Evolutionary conservation across 1,284 basidiomycete species (phyloP).

Genomic region (Cutaneotrichosporon cutaneum): DNA sequence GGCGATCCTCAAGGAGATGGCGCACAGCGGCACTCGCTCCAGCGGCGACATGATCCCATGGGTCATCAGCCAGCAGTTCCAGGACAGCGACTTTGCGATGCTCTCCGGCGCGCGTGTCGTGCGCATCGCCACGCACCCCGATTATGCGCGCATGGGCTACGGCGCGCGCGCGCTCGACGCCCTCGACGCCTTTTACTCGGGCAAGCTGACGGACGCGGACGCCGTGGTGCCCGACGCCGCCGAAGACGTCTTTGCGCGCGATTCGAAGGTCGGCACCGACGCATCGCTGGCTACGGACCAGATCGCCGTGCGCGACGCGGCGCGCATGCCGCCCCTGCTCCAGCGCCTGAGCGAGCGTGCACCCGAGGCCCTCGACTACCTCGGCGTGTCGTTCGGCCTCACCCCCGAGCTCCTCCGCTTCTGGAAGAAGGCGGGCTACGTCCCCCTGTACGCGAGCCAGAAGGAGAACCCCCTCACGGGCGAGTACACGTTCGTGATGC

Average conservation of each 20-base stretch:
- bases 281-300: slow-evolving; percentile 67
- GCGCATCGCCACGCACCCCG: slow-evolving; percentile 94
- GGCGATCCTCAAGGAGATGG: slow-evolving; percentile 81
- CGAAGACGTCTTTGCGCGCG: slow-evolving; percentile 9
- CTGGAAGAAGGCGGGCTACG: slow-evolving; percentile 92
- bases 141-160: slow-evolving; percentile 97
- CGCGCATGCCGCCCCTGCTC: slow-evolving; percentile 87
- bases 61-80: slow-evolving; percentile 87
- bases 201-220: slow-evolving; percentile 86
- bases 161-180: slow-evolving; percentile 87
- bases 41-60: slow-evolving; percentile 98
- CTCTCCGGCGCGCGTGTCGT: slow-evolving; percentile 91
- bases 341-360: slow-evolving; percentile 86
- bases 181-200: slow-evolving; percentile 86
- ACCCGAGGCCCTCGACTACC: slow-evolving; percentile 88
- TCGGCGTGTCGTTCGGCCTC: slow-evolving; percentile 94
- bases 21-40: slow-evolving; percentile 52
- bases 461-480: slow-evolving; percentile 93
- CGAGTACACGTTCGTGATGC: slow-evolving; percentile 94
- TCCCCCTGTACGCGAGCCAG: slow-evolving; percentile 90
- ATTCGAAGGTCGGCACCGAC: slow-evolving; percentile 33
- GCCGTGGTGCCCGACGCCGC: slow-evolving; percentile 55
- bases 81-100: slow-evolving; percentile 90
- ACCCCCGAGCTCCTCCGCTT: slow-evolving; percentile 88
- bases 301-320: slow-evolving; percentile 69